These are phyloP conservation scores for Solanum pinnatisectum DNA, from an alignment of 257 asterid genomes.

Conservation along the genomic window DNA sequence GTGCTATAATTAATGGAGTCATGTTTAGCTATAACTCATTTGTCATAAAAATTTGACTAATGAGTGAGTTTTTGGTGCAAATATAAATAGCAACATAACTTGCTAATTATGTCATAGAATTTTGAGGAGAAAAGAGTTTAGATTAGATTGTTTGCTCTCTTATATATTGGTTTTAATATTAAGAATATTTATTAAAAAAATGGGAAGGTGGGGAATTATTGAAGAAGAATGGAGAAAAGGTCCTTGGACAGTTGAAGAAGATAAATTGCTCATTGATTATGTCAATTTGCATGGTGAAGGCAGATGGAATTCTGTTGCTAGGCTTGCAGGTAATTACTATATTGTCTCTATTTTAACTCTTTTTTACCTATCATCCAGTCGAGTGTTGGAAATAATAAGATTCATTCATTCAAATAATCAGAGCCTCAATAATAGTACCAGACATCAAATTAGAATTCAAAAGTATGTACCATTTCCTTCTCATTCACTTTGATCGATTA, in stretches of 20 bases:
- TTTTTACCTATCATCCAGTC: neutral
- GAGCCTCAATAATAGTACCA: neutral
- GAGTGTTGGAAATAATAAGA: neutral
- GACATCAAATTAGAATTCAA: neutral
- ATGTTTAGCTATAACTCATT: conserved; percentile 7
- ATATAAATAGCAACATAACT: conserved; percentile 49
- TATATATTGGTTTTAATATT: neutral
- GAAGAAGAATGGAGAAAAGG: conserved; percentile 93
- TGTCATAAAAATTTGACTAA: conserved; percentile 13
- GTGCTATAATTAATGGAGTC: conserved; percentile 6
- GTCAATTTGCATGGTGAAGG: conserved; percentile 88
- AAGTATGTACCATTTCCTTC: neutral
- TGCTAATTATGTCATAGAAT: conserved; percentile 39
- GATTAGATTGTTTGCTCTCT: neutral
- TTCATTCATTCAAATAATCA: neutral
- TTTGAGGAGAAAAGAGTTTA: conserved; percentile 14
- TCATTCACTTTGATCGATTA: neutral
- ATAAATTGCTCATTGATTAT: conserved; percentile 55
- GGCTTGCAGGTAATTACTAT: conserved; percentile 45
- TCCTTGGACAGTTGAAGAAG: conserved; percentile 93
- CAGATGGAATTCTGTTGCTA: conserved; percentile 77
- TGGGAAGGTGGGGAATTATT: conserved; percentile 34
- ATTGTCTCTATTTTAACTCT: neutral
- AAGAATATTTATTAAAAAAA: neutral
- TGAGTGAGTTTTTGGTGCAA: neutral